Base-by-base conservation (phyloP, 306 rosid genomes). In the Cicer bijugum region DNA sequence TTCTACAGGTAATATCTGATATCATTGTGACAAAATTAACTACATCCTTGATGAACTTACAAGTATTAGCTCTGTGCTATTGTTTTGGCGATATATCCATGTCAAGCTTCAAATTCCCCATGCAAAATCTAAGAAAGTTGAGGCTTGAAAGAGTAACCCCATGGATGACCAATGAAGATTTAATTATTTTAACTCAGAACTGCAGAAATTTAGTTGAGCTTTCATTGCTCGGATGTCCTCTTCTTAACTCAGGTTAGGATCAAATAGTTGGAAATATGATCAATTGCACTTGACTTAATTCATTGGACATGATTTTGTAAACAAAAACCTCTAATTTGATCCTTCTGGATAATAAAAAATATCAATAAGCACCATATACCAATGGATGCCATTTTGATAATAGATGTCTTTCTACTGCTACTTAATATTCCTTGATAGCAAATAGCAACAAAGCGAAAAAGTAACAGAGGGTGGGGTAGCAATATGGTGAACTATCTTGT, bases 41-140 rank as follows among this genome's bases (percentile, higher is more conserved):
- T 74, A 77, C 46, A 11, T 76, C 87, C 60, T 72, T 91, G 87
- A 75, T 59, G 80, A 86, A 88, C 80, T 86, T 91, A 86, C 79
- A 47, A 69, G 91, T 46, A 50, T 75, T 91, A 80, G 89, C 91
- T 70, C 82, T 91, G 61, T 88, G 89, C 83, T 84, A 89, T 82
- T 91, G 93, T 83, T 78, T 88, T 77, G 96, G 97, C 69, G 93
- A 91, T 82, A 79, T 91, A 77, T 85, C 96, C 60, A 78, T 88
- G 56, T 78, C 79, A 73, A 84, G 90, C 82, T 89, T 89, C 81
- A 62, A 82, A 67, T 79, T 84, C 56, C 75, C 80, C 75, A 81
- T 82, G 83, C 88, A 77, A 80, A 85, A 79, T 82, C 80, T 91
- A 71, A 85, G 83, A 59, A 88, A 79, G 79, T 69, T 91, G 83